Percentiles rank a stretch among this genome's conserved stretches.
Conservation (phyloP, 208 protist species). For the Crithidia brevicula region DNA sequence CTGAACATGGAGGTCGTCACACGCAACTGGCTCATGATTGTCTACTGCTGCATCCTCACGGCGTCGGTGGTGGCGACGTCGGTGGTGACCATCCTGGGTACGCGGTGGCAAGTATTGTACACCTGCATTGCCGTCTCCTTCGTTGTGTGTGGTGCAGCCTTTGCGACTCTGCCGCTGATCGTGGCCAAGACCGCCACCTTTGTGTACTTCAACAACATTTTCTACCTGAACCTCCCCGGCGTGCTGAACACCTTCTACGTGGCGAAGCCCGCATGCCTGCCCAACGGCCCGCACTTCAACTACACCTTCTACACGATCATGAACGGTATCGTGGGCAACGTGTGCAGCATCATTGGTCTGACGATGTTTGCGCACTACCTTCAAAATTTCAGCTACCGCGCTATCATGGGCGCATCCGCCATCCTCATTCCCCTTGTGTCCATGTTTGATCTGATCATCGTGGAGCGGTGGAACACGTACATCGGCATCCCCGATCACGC, state of each 20-base stretch:
- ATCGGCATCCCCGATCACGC: constrained; percentile 61
- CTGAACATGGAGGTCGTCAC: constrained; percentile 35
- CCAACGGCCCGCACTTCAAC: constrained; percentile 67
- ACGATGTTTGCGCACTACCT: constrained; percentile 58
- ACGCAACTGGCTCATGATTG: constrained; percentile 35
- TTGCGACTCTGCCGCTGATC: constrained; percentile 38
- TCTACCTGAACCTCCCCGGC: constrained; percentile 62
- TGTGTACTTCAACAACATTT: constrained; percentile 32
- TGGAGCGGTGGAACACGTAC: constrained; percentile 72
- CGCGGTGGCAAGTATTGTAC: constrained; percentile 36
- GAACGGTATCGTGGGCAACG: constrained; percentile 45
- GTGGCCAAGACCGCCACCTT: constrained; percentile 45
- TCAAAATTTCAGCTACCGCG: constrained; percentile 53
- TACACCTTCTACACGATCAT: constrained; percentile 72
- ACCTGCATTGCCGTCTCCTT: constrained; percentile 29
- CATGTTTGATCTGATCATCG: constrained; percentile 73
- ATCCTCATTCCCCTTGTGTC: constrained; percentile 52
- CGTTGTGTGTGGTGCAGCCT: constrained; percentile 22
- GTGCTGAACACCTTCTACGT: constrained; percentile 70
- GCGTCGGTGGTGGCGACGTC: constrained; percentile 31
- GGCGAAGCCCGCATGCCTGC: constrained; percentile 46
- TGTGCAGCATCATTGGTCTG: constrained; percentile 48
- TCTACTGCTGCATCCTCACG: constrained; percentile 42
- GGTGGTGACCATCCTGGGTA: constrained; percentile 38
- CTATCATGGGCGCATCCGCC: constrained; percentile 59